These are phyloP conservation scores for Aspergillus campestris DNA, from an alignment of 495 filamentous ascomycete genomes.

Conservation along the genomic window DNA sequence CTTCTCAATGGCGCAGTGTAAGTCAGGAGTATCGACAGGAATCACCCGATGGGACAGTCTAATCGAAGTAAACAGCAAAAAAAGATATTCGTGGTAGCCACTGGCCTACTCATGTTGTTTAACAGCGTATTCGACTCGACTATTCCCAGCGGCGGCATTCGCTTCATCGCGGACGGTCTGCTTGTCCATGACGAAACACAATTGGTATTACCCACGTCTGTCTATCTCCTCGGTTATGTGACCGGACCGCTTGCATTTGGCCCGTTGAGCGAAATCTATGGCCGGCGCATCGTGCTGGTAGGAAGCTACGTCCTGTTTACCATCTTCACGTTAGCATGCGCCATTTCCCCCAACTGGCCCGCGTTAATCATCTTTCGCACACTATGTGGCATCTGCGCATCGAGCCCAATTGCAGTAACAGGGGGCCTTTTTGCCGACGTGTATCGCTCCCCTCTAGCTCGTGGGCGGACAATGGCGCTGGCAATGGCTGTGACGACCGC, in stretches of 20 bases:
- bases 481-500: slow-evolving; percentile 29
- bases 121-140: slow-evolving; percentile 3
- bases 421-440: slow-evolving; percentile 30
- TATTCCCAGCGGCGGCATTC: slow-evolving; percentile 1
- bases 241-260: slow-evolving; percentile 20
- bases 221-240: slow-evolving; percentile 14
- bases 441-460: slow-evolving; percentile 5
- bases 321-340: slow-evolving; percentile 29
- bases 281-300: slow-evolving; percentile 20
- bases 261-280: slow-evolving; percentile 28
- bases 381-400: slow-evolving; percentile 23
- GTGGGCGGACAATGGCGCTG: slow-evolving; percentile 19
- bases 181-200: not conserved
- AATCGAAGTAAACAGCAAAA: not conserved
- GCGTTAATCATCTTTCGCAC: slow-evolving; percentile 32
- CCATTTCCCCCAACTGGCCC: slow-evolving; percentile 20
- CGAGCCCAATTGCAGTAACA: slow-evolving; percentile 10
- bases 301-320: slow-evolving; percentile 23
- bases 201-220: slow-evolving; percentile 3
- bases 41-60: no score
- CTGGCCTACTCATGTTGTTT: not conserved
- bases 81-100: not conserved
- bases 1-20: no score
- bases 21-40: no score
- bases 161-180: not conserved